A percentile compares a stretch with the other conserved stretches of the same genome.
Conservation (phyloP, 352 stramenopile genomes). For the Phytophthora quininea region DNA sequence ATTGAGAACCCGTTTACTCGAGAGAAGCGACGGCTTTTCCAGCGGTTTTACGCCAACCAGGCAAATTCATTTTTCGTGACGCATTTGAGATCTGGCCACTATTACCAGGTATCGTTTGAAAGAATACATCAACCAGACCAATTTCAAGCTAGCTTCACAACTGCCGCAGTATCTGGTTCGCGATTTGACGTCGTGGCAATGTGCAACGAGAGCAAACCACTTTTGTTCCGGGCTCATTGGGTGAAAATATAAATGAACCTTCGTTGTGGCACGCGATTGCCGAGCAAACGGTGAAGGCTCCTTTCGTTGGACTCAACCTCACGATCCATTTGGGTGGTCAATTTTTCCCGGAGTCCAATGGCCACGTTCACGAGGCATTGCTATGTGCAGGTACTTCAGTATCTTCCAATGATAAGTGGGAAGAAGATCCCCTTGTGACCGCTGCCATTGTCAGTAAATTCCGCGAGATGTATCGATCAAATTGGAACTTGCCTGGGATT, state of each 20-base stretch:
- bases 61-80: constrained; percentile 71
- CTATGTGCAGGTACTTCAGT: constrained; percentile 22
- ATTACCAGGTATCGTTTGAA: constrained; percentile 55
- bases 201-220: constrained; percentile 32
- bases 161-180: constrained; percentile 27
- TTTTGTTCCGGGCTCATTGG: constrained; percentile 3
- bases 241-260: constrained; percentile 1
- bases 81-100: constrained; percentile 60
- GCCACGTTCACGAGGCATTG: constrained; percentile 40
- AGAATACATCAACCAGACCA: constrained; percentile 48
- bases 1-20: constrained; percentile 58
- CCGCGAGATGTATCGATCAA: constrained; percentile 54
- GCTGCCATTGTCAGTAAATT: constrained; percentile 39
- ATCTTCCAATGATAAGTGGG: background rate
- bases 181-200: constrained; percentile 49
- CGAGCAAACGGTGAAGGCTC: constrained; percentile 28
- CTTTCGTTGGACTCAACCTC: constrained; percentile 53
- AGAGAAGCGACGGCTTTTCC: constrained; percentile 48
- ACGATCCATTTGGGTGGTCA: constrained; percentile 61
- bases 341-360: constrained; percentile 41
- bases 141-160: constrained; percentile 60
- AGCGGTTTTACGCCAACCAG: constrained; percentile 50
- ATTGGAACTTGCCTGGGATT: constrained; percentile 63
- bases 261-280: constrained; percentile 40
- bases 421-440: background rate